These are phyloP conservation scores for Teratosphaeria zuluensis DNA, from an alignment of 2,329 filamentous ascomycete species.

Conservation along the genomic window DNA sequence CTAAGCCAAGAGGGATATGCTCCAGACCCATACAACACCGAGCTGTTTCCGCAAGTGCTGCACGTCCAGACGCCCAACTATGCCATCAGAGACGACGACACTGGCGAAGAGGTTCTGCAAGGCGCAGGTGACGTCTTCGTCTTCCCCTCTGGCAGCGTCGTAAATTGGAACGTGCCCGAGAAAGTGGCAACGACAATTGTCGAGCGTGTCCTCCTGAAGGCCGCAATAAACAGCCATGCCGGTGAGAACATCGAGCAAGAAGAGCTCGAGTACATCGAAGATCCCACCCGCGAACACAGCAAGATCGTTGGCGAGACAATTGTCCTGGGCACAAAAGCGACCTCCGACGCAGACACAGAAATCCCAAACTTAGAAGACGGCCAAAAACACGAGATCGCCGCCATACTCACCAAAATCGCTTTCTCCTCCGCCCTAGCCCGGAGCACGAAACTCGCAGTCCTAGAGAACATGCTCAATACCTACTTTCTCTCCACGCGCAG, in stretches of 20 bases:
- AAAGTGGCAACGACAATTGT: slow-evolving; percentile 61
- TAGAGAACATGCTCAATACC: slow-evolving; percentile 70
- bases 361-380: neutral
- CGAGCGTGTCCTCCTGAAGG: slow-evolving; percentile 61
- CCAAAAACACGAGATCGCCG: slow-evolving; percentile 34
- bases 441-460: slow-evolving; percentile 84
- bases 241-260: slow-evolving; percentile 69
- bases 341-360: neutral
- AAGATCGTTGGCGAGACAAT: slow-evolving; percentile 81
- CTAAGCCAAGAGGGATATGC: slow-evolving; percentile 50
- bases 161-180: slow-evolving; percentile 80
- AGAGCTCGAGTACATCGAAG: slow-evolving; percentile 77
- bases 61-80: slow-evolving; percentile 43
- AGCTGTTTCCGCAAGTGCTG: slow-evolving; percentile 55
- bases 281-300: slow-evolving; percentile 62
- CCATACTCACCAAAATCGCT: slow-evolving; percentile 82
- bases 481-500: slow-evolving; percentile 81
- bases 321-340: slow-evolving; percentile 65
- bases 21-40: slow-evolving; percentile 53
- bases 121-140: slow-evolving; percentile 74
- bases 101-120: slow-evolving; percentile 29
- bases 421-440: slow-evolving; percentile 91
- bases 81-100: slow-evolving; percentile 31
- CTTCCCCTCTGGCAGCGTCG: slow-evolving; percentile 87
- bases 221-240: slow-evolving; percentile 65